Base-by-base conservation (phyloP, 2,329 filamentous ascomycete species). In the Penicillium sumatraense region DNA sequence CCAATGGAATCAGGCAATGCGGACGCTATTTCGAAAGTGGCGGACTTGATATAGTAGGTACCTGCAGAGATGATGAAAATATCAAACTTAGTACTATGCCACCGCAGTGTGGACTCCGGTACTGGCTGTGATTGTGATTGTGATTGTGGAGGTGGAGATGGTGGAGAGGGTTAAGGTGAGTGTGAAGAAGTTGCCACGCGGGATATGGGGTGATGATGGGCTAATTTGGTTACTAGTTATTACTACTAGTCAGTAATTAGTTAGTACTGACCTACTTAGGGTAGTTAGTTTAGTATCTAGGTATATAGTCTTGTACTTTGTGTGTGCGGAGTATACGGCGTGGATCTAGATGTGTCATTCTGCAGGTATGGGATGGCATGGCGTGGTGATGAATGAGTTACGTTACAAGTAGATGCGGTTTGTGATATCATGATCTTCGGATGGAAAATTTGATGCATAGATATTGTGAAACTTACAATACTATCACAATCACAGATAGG, bases 1-100 rank as follows among this genome's bases (percentile, higher is more conserved):
- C n/a, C n/a, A n/a, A n/a, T n/a, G n/a, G n/a, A n/a, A 45, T 45
- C 29, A 24, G 41, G n/a, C 41, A 45, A 45, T 45, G 41, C n/a
- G 23, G 10, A 20, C 41, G 14, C 6, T 29, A 20, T 10, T 45
- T 16, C 36, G 11, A 4, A 14, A 3, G 41, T 45, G 41, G 41
- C 23, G 27, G 41, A 24, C 41, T 45, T 45, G 14, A 29, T 45
- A 20, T 27, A 45, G 41, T 21, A 46, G 42, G 42, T 46, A 46
- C 42, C 42, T 46, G 42, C 42, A 46, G 42, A 9, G 4, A 13
- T 40, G 36, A 21, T 21, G 11, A 9, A 20, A 27, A 44, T 27
- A 18, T 26, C 14, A 44, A 44, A 27, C 20, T 44, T 26, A 5
- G 9, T 5, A 13, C 5, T 5, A 5, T 23, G 20, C n/a, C n/a